Evolutionary conservation across 164 flowering plant genomes (phyloP).

Genomic region (Piper longum): DNA sequence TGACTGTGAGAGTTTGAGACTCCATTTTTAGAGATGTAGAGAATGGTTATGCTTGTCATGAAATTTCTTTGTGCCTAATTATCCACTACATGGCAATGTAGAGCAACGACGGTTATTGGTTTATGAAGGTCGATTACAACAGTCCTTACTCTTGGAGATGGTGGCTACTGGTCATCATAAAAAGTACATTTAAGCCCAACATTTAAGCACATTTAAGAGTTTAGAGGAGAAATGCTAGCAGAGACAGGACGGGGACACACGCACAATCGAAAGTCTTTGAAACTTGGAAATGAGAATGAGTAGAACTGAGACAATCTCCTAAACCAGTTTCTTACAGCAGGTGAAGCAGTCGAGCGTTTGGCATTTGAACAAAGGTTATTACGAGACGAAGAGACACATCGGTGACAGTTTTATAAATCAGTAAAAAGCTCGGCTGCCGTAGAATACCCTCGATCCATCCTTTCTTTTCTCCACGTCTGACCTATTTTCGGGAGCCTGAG

Average conservation of each 20-base stretch:
- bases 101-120: not conserved
- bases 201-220: not conserved
- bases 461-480: constrained; percentile 36
- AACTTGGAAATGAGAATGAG: not conserved
- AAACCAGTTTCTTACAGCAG: not conserved
- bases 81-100: not conserved
- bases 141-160: not conserved
- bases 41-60: not conserved
- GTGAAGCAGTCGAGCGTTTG: not conserved
- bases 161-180: not conserved
- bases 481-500: constrained; percentile 21
- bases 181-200: not conserved
- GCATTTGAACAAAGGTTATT: not conserved
- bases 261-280: not conserved
- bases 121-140: not conserved
- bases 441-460: constrained; percentile 69
- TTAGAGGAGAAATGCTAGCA: not conserved
- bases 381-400: not conserved
- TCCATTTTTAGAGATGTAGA: not conserved
- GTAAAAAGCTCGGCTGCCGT: constrained; percentile 79
- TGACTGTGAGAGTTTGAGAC: not conserved
- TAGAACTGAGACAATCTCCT: not conserved
- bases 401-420: constrained; percentile 4
- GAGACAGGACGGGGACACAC: not conserved
- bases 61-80: not conserved